These are phyloP conservation scores for Echites panduratus DNA, from an alignment of 257 asterid genomes.

Conservation along the genomic window DNA sequence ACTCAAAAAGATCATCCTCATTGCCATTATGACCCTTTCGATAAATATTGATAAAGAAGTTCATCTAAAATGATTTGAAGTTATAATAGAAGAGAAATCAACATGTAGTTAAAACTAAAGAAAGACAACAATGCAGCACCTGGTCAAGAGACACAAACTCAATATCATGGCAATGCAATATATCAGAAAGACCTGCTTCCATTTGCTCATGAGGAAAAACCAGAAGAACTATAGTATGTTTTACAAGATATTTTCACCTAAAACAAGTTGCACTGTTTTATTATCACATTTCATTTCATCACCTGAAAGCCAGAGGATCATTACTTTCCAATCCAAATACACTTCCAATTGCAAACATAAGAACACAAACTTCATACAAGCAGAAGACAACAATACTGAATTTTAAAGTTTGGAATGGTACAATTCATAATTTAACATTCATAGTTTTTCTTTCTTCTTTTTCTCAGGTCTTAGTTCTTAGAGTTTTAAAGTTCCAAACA, in stretches of 20 bases:
- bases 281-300: neutral
- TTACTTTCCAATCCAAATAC: neutral
- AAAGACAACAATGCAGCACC: no score
- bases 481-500: neutral
- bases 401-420: neutral
- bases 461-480: neutral
- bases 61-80: no score
- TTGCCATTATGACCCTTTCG: slow-evolving; percentile 34
- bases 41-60: slow-evolving; percentile 35
- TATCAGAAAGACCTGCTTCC: no score
- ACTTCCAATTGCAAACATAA: neutral
- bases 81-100: no score
- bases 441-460: neutral
- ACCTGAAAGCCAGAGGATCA: neutral
- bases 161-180: no score
- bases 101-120: no score
- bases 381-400: neutral
- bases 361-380: neutral
- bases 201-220: neutral
- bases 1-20: slow-evolving; percentile 40
- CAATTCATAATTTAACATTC: neutral
- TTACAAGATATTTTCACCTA: neutral
- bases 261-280: neutral
- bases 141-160: no score
- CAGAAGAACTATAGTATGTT: neutral